Evolutionary conservation across 2,329 filamentous ascomycete genomes (phyloP).

Genomic region (Aurifilum marmelostoma): DNA sequence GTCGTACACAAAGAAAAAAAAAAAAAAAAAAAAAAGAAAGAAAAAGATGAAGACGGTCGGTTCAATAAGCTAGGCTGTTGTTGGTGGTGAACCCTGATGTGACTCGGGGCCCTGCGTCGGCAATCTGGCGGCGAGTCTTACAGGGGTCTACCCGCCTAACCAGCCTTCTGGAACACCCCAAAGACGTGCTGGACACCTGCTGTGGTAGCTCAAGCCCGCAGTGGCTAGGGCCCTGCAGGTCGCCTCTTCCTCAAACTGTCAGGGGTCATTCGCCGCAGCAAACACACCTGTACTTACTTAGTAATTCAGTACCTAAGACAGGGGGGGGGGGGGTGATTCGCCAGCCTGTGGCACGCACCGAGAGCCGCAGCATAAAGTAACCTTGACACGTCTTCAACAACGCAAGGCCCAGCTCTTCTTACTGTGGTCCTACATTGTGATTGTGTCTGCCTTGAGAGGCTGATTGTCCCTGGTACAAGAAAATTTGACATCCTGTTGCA

Average conservation of each 20-base stretch:
- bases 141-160: not conserved
- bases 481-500: not conserved
- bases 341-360: not conserved
- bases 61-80: not conserved
- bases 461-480: not conserved
- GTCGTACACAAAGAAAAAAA: not conserved
- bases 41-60: not conserved
- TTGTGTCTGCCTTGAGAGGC: not conserved
- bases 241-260: not conserved
- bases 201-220: not conserved
- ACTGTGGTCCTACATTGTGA: no score
- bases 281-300: not conserved
- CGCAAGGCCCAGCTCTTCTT: no score
- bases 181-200: not conserved
- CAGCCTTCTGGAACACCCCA: not conserved
- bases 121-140: not conserved
- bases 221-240: constrained; percentile 3
- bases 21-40: not conserved
- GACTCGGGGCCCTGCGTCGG: not conserved
- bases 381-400: not conserved
- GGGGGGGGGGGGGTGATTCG: no score
- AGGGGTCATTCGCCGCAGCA: not conserved
- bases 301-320: no score
- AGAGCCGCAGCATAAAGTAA: not conserved
- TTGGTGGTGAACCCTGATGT: not conserved